Evolutionary conservation across 2,329 filamentous ascomycete genomes (phyloP).

Genomic region (Cladosporium sp.): DNA sequence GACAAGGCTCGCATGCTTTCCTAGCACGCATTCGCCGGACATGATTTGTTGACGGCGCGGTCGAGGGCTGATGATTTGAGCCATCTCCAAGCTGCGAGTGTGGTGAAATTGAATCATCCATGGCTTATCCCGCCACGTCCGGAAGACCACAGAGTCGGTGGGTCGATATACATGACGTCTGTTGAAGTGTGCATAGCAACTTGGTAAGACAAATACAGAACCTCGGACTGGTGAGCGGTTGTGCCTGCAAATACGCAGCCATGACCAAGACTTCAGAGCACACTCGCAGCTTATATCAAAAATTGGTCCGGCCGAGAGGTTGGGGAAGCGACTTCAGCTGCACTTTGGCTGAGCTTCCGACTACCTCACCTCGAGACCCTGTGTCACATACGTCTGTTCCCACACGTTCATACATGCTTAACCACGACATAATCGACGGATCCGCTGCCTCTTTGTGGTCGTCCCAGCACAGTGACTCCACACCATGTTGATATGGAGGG

Average conservation of each 20-base stretch:
- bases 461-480: neutral
- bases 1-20: constrained; percentile 38
- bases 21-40: constrained; percentile 11
- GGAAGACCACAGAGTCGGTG: neutral
- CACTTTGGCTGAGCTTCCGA: neutral
- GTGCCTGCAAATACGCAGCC: neutral
- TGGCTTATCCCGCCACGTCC: neutral
- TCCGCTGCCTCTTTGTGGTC: neutral
- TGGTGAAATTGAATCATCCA: constrained; percentile 1
- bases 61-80: neutral
- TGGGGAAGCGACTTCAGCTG: neutral
- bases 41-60: constrained; percentile 2
- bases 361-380: neutral
- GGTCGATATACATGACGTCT: neutral
- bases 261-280: no score
- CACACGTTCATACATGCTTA: no score
- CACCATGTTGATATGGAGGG: neutral
- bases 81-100: constrained; percentile 6
- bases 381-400: neutral
- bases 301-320: no score
- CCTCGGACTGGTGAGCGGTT: neutral
- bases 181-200: neutral
- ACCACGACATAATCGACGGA: no score
- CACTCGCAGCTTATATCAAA: no score
- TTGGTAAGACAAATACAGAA: constrained; percentile 1